A percentile compares a stretch with the other conserved stretches of the same genome.
Conservation (phyloP, 2,329 filamentous ascomycete genomes). For the Pestalotiopsis sp. region DNA sequence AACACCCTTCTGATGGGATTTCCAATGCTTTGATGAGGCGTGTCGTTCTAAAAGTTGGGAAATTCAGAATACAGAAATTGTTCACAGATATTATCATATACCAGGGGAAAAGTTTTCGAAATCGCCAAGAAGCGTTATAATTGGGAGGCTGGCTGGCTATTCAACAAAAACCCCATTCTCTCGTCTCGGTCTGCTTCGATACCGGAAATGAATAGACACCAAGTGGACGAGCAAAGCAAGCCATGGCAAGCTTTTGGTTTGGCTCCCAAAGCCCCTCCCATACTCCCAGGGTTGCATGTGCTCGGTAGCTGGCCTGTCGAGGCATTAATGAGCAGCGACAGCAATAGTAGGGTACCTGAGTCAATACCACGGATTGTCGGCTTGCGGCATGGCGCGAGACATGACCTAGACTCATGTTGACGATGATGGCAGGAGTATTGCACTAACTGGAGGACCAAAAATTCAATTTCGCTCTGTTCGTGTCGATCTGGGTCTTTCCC, state of each 20-base stretch:
- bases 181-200: not conserved
- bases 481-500: not conserved
- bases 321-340: not conserved
- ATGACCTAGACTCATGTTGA: not conserved
- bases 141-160: slow-evolving; percentile 7
- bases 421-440: not conserved
- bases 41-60: too few species aligned
- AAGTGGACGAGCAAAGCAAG: slow-evolving; percentile 15
- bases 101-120: not conserved
- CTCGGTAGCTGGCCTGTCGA: not conserved
- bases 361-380: not conserved
- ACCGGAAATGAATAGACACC: slow-evolving; percentile 13
- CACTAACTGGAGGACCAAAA: not conserved
- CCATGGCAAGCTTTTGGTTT: slow-evolving; percentile 8
- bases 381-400: not conserved
- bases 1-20: not conserved
- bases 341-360: not conserved
- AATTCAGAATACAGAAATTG: too few species aligned
- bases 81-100: too few species aligned
- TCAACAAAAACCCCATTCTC: not conserved
- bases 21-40: not conserved
- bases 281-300: not conserved
- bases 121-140: not conserved
- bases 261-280: not conserved
- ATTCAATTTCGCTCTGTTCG: not conserved